Evolutionary conservation across 441 rosid genomes (phyloP).

Genomic region (Mallotus japonicus): DNA sequence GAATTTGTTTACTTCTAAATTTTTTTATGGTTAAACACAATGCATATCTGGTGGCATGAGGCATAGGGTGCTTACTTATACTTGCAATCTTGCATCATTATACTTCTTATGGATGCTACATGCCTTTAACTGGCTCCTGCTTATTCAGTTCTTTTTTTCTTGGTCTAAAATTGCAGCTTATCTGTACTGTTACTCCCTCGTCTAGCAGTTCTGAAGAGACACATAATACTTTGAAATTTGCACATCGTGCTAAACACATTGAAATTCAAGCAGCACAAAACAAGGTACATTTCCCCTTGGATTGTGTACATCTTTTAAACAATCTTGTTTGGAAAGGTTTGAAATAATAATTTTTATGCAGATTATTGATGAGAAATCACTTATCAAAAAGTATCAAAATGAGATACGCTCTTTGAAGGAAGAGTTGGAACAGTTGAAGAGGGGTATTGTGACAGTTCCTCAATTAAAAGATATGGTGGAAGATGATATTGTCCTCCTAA

Average conservation of each 20-base stretch:
- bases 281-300: constrained; percentile 50
- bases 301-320: neutral
- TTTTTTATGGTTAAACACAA: neutral
- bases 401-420: constrained; percentile 84
- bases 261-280: constrained; percentile 95
- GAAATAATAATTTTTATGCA: constrained; percentile 42
- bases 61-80: neutral
- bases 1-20: constrained; percentile 22
- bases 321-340: neutral
- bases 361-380: constrained; percentile 98
- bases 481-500: constrained; percentile 75
- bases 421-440: constrained; percentile 90
- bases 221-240: constrained; percentile 95
- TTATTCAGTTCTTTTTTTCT: constrained; percentile 13
- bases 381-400: constrained; percentile 96
- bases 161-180: constrained; percentile 57
- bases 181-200: constrained; percentile 98
- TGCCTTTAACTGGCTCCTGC: constrained; percentile 1
- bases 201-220: constrained; percentile 98
- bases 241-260: constrained; percentile 95
- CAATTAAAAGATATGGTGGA: constrained; percentile 58
- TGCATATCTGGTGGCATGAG: neutral
- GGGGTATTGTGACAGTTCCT: constrained; percentile 70
- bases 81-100: neutral
- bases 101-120: neutral